phyloP scores from a whole-genome alignment of 2,329 filamentous ascomycete species.

The Corynespora cassiicola region DNA sequence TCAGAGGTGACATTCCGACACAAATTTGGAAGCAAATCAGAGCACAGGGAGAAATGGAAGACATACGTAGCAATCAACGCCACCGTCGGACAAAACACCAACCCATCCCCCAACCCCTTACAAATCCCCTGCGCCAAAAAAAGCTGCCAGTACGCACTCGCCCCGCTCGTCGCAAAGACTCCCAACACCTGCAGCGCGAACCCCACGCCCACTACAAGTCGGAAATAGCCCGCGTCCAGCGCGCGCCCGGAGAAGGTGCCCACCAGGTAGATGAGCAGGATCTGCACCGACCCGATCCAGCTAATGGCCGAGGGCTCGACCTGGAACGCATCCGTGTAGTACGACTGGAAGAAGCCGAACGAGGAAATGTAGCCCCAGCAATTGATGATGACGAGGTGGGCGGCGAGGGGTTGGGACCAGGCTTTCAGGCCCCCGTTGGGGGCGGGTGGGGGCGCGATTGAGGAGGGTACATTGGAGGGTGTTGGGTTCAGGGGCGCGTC shows the following conservation, averaged over 20 bases:
- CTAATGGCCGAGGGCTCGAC: constrained; percentile 42
- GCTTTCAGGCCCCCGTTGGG: constrained; percentile 59
- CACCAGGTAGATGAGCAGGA: constrained; percentile 39
- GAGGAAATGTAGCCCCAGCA: constrained; percentile 62
- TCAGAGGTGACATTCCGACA: too few species aligned
- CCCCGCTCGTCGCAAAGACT: constrained; percentile 36
- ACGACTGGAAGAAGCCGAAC: constrained; percentile 64
- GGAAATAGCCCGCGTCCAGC: constrained; percentile 38
- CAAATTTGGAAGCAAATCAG: too few species aligned
- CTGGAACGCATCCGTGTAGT: constrained; percentile 53
- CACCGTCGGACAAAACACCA: constrained; percentile 62
- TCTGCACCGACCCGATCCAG: constrained; percentile 41
- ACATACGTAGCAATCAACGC: constrained; percentile 58
- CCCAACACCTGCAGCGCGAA: constrained; percentile 40
- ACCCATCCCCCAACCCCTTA: constrained; percentile 59
- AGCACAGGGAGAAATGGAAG: too few species aligned
- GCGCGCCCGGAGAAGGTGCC: constrained; percentile 38
- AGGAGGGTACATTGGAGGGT: too few species aligned
- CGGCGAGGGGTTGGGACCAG: constrained; percentile 62
- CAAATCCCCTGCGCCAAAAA: constrained; percentile 61
- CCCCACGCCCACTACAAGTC: constrained; percentile 32
- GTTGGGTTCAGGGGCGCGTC: too few species aligned
- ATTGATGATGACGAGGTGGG: constrained; percentile 61
- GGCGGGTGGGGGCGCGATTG: constrained; percentile 36
- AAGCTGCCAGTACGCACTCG: constrained; percentile 39